phyloP scores from a whole-genome alignment of 805 yeast genomes.

The Brettanomyces anomalus region DNA sequence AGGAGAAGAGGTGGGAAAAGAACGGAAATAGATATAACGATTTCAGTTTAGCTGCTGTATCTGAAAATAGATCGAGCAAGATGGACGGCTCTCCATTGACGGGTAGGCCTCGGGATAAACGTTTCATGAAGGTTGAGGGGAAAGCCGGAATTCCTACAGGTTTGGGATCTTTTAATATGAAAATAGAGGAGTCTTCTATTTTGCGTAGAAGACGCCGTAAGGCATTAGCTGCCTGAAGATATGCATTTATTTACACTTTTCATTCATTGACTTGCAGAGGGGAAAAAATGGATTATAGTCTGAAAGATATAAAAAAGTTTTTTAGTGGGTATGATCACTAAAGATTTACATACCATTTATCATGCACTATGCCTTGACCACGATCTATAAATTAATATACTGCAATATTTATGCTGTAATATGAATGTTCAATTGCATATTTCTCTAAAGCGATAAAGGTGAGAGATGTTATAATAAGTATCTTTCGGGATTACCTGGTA shows the following conservation, averaged over 20 bases:
- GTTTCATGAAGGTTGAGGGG: background rate
- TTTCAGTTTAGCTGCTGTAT: too few species aligned
- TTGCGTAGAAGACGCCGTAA: constrained; percentile 30
- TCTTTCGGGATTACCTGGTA: too few species aligned
- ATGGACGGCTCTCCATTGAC: too few species aligned
- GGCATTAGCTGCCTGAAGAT: background rate
- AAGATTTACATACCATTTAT: too few species aligned
- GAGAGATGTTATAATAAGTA: too few species aligned
- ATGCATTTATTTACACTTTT: background rate
- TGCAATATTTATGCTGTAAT: background rate
- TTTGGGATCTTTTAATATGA: constrained; percentile 32
- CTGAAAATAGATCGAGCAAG: too few species aligned
- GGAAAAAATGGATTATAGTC: too few species aligned
- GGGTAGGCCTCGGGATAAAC: too few species aligned
- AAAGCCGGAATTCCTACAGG: background rate
- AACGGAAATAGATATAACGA: background rate
- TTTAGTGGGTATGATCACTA: too few species aligned
- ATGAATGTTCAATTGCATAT: background rate
- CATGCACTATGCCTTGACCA: too few species aligned
- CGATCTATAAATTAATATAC: background rate
- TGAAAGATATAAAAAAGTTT: too few species aligned
- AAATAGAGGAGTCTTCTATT: constrained; percentile 44
- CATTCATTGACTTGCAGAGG: background rate
- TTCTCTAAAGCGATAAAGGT: too few species aligned
- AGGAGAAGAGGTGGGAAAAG: constrained; percentile 25